These are phyloP conservation scores for Hura crepitans DNA, from an alignment of 441 rosid genomes.

Conservation along the genomic window DNA sequence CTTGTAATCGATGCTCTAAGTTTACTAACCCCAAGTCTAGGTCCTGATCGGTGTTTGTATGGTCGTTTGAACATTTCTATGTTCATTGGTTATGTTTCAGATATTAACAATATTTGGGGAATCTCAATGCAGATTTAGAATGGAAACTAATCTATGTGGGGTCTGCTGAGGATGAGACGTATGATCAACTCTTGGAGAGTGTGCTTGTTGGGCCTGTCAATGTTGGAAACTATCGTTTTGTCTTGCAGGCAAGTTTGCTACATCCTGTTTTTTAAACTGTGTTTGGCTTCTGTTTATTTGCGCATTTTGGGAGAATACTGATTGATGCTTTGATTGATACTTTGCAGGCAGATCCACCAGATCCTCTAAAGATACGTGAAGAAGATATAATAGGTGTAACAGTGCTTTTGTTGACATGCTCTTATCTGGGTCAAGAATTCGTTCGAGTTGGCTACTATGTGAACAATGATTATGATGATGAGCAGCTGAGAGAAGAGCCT, in stretches of 20 bases:
- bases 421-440: constrained; percentile 69
- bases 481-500: constrained; percentile 71
- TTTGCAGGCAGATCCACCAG: constrained; percentile 71
- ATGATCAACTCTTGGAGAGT: constrained; percentile 66
- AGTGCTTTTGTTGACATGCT: constrained; percentile 67
- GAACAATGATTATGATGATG: constrained; percentile 72
- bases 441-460: constrained; percentile 69
- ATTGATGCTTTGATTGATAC: constrained; percentile 3
- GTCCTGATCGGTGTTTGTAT: not conserved
- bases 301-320: not conserved
- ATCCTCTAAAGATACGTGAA: constrained; percentile 64
- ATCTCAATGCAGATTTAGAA: constrained; percentile 46
- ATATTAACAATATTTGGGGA: not conserved
- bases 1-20: not conserved
- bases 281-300: not conserved
- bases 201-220: constrained; percentile 79
- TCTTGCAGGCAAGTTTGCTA: constrained; percentile 37
- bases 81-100: constrained; percentile 1
- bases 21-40: not conserved
- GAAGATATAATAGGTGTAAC: constrained; percentile 80
- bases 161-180: constrained; percentile 77
- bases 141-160: constrained; percentile 82
- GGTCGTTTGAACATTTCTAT: constrained; percentile 1
- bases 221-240: constrained; percentile 59
- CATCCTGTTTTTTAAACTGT: not conserved